Evolutionary conservation across 2,329 filamentous ascomycete genomes (phyloP).

Genomic region (Colletotrichum sp.): DNA sequence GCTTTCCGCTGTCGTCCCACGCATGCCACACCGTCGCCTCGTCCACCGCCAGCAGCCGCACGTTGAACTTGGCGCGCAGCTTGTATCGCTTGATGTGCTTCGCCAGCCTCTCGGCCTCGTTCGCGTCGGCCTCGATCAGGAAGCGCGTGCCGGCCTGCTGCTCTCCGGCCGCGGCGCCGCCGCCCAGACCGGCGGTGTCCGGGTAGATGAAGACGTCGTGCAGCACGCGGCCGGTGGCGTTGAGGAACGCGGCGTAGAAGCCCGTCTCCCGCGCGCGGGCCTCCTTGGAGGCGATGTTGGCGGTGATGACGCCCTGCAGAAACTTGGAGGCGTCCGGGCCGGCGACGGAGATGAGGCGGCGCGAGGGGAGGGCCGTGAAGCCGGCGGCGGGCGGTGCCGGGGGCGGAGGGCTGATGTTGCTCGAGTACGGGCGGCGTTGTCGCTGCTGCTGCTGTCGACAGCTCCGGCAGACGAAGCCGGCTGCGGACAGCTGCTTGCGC

Average conservation of each 20-base stretch:
- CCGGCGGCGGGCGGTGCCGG: slow-evolving; percentile 50
- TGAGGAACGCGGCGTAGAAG: slow-evolving; percentile 86
- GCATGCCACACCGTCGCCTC: slow-evolving; percentile 75
- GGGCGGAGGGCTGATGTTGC: slow-evolving; percentile 35
- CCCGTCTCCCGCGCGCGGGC: slow-evolving; percentile 48
- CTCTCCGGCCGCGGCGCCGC: slow-evolving; percentile 25
- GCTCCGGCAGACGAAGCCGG: slow-evolving; percentile 30
- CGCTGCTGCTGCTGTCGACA: slow-evolving; percentile 32
- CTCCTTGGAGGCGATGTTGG: slow-evolving; percentile 58
- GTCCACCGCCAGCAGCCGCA: slow-evolving; percentile 68
- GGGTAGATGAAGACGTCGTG: slow-evolving; percentile 93
- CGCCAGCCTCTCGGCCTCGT: slow-evolving; percentile 64
- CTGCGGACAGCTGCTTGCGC: slow-evolving; percentile 4
- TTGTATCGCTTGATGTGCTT: slow-evolving; percentile 86
- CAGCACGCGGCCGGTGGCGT: slow-evolving; percentile 81
- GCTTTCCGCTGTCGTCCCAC: slow-evolving; percentile 63
- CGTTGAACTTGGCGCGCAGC: slow-evolving; percentile 77
- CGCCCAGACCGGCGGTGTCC: slow-evolving; percentile 38
- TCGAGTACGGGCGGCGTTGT: slow-evolving; percentile 31
- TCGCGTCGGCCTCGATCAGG: slow-evolving; percentile 82
- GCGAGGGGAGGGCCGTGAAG: slow-evolving; percentile 68
- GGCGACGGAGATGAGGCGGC: slow-evolving; percentile 78
- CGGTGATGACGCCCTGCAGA: slow-evolving; percentile 86
- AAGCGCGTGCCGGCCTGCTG: slow-evolving; percentile 37
- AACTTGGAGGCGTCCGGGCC: slow-evolving; percentile 84